These are phyloP conservation scores for Talaromyces thailandensis DNA, from an alignment of 495 filamentous ascomycete species.

Conservation along the genomic window DNA sequence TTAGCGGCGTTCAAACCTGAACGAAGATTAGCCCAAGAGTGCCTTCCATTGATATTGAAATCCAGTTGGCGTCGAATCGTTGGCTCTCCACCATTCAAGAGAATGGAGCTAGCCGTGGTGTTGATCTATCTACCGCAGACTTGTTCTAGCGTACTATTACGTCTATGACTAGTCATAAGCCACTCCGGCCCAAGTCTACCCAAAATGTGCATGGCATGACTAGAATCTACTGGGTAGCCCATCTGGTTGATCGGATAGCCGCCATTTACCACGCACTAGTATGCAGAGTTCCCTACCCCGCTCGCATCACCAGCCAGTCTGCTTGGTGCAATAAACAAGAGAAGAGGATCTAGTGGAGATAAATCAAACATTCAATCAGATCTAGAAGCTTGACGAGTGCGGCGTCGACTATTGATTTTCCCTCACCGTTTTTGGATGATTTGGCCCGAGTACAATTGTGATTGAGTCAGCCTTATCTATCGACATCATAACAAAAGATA, in stretches of 20 bases:
- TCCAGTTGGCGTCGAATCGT: not conserved
- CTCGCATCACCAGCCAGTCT: not conserved
- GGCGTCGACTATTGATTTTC: not conserved
- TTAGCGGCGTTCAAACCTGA: not conserved
- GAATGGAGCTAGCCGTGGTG: not conserved
- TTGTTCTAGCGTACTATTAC: not conserved
- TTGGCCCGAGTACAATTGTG: not conserved
- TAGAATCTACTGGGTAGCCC: not conserved
- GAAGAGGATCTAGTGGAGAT: not conserved
- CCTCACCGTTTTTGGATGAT: not conserved
- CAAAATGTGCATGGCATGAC: not conserved
- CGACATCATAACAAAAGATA: not conserved
- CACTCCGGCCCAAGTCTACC: not conserved
- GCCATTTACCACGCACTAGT: not conserved
- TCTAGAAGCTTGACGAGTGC: not conserved
- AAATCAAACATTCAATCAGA: not conserved
- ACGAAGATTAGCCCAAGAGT: not conserved
- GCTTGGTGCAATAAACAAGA: not conserved
- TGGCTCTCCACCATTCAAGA: not conserved
- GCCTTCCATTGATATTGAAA: not conserved
- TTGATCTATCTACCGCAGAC: not conserved
- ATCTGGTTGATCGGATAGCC: constrained; percentile 4
- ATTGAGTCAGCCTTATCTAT: not conserved
- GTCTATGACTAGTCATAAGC: not conserved
- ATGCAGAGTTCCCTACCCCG: not conserved